phyloP scores from a whole-genome alignment of 2,329 filamentous ascomycete genomes.

The Diaporthe vexans region DNA sequence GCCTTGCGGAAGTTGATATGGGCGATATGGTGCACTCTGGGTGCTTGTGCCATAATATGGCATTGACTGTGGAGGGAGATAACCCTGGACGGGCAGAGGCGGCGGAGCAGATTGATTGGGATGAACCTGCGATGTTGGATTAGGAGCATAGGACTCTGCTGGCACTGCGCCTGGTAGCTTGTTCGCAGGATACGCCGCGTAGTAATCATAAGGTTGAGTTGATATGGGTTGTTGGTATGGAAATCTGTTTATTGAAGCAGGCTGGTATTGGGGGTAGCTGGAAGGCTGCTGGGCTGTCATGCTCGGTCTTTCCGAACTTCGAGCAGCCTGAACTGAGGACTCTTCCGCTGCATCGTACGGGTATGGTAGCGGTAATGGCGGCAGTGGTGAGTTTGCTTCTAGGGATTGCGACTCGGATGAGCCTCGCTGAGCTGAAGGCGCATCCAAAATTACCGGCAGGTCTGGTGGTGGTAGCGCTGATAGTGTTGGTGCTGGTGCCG shows the following conservation, averaged over 20 bases:
- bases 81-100: not conserved
- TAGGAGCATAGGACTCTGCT: slow-evolving; percentile 1
- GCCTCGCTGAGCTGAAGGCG: not conserved
- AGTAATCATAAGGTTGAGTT: not conserved
- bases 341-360: not conserved
- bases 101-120: slow-evolving; percentile 1
- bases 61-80: not conserved
- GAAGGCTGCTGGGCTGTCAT: not conserved
- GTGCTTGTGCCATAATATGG: not conserved
- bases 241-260: not conserved
- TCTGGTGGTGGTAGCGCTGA: not conserved
- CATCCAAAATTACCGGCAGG: not conserved
- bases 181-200: not conserved
- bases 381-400: not conserved
- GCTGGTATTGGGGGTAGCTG: not conserved
- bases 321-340: not conserved
- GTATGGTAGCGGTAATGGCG: not conserved
- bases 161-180: not conserved
- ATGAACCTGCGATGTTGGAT: not conserved
- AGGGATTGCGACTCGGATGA: not conserved
- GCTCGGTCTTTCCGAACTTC: not conserved
- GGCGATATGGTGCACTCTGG: not conserved
- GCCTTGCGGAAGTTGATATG: not conserved
- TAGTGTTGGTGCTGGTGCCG: not conserved
- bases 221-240: not conserved